Evolutionary conservation across 768 basidiomycete species (phyloP), one percentile per base, ranked within the genome.

Genomic region (Suillus plorans): DNA sequence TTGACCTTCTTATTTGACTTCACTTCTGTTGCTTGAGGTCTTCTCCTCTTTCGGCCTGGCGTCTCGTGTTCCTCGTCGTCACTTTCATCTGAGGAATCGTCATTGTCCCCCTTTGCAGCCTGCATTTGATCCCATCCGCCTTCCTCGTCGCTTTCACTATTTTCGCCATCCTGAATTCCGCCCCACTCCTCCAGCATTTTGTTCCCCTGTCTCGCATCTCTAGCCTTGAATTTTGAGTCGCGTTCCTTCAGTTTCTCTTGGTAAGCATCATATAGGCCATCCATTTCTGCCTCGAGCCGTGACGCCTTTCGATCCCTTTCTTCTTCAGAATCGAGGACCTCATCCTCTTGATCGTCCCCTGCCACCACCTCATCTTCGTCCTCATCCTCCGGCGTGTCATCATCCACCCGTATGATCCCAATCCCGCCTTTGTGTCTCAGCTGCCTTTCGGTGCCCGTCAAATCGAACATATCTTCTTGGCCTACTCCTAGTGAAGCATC

Each of bases 401-500:
- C 84, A 41, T 81, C 82, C 20, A 82, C 80, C 5, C 73, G 79
- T 55, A 69, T 69, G 64, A 82, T 69, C 31, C 76, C 76, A 47
- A 82, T 70, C 5, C 76, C 79, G 49, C 80, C 78, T 70, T 79
- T 79, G 70, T 80, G 80, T 44, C 71, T 74, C 65, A 80, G 69
- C 53, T 77, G 77, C 52, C 75, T 79, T 73, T 90, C 87, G 6
- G 88, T 85, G 52, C 83, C 80, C 58, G 80, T 86, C 49, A 99
- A 84, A 71, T 96, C 94, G 71, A 99, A 99, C 28, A 97, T 80
- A 69, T 99, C 95, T 31, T 89, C 91, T 70, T 91, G 89, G 7
- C 92, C 92, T 28, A 85, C 73, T n/a, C 79, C 81, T 20, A 97
- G 82, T 20, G 90, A 82, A 3, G 86, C 79, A 68, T 97, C 95